Evolutionary conservation across 2,329 filamentous ascomycete genomes (phyloP), one percentile per base, ranked within the genome.

Genomic region (Pestalotiopsis sp.): DNA sequence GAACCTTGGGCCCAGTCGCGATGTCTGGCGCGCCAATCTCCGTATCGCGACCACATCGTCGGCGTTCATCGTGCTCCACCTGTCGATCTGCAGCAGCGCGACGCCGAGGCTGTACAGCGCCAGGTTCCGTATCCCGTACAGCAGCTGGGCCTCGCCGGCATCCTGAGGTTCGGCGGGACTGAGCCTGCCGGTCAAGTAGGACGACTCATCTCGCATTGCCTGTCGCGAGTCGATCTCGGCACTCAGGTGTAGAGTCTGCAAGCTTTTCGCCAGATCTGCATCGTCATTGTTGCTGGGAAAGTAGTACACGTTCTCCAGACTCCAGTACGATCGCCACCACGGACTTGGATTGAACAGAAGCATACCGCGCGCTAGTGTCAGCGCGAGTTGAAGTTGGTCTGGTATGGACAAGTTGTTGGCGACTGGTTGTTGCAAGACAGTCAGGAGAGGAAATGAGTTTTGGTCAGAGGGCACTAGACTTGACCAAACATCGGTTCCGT

Each of bases 21-120:
- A 60, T 4, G 31, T 27, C 14, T 41, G 64, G 2, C 23, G 60
- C 14, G 66, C 59, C 17, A 67, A 61, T 23, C 45, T 64, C 27
- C 69, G 66, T 25, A 70, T 66, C 17, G 59, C 23, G 3, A 64
- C 56, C 4, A 67, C 66, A n/a, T 70, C 70, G 12, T 68, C 66
- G 45, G 49, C 68, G 1, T 63, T 17, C 3, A 68, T n/a, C 4
- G 45, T 13, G 1, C 58, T 39, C 68, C 70, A 70, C 20, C 66
- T 52, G 4, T 69, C 70, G 17, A 72, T 72, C 60, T 70, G 68
- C 3, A 72, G 66, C 3, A 72, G 31, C 11, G 66, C 70, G 3
- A 72, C 70, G 0, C 71, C 71, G 3, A 71, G 36, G 4, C 41
- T 39, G 45, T 70, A 72, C 2, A 71, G 27, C 9, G 65, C 68